Base-by-base conservation (phyloP, 78 protist genomes). In the Tieghemostelium lacteum region DNA sequence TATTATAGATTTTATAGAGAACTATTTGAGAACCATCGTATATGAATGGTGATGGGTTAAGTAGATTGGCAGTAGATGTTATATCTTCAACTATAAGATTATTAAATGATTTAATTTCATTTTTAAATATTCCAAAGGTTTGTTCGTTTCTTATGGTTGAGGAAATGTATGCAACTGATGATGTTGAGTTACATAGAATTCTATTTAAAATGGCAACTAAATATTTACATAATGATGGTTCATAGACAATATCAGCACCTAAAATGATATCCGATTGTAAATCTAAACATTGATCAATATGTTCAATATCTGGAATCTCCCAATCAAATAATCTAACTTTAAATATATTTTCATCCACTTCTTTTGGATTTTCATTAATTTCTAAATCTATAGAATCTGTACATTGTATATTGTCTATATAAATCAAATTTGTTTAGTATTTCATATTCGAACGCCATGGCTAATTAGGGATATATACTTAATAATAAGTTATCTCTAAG, bases 231-330 rank as follows among this genome's bases (percentile, higher is more conserved):
- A 83, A 28, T 20, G 78, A 83, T 40, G 91, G 91, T 24, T 83
- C 91, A 45, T 83, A 83, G 2, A 83, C 91, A 39, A 83, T 69
- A 69, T 83, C 91, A 14, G 91, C 91, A 5, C 91, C 91, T 12
- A 83, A 37, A 1, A 83, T 83, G 19, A 83, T 60, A 45, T 83
- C 67, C 20, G 80, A 58, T 10, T 67, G 26, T 36, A 24, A 33
- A 26, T 26, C 17, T 31, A 20, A 45, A 2, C 26, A 50, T 34
- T 10, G 26, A 37, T 75, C 28, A 16, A 39, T 64, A 24, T 26
- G 16, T 26, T 54, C 36, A 52, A 52, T 22, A 52, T 65, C 36
- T 19, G 64, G 52, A 2, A 64, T 70, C 26, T 83, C 91, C 91
- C 91, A 83, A 83, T 83, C 91, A 5, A 66, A 83, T 5, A 42